phyloP scores from a whole-genome alignment of 1,284 basidiomycete species.

The Pyrrhoderma lamaoense region DNA sequence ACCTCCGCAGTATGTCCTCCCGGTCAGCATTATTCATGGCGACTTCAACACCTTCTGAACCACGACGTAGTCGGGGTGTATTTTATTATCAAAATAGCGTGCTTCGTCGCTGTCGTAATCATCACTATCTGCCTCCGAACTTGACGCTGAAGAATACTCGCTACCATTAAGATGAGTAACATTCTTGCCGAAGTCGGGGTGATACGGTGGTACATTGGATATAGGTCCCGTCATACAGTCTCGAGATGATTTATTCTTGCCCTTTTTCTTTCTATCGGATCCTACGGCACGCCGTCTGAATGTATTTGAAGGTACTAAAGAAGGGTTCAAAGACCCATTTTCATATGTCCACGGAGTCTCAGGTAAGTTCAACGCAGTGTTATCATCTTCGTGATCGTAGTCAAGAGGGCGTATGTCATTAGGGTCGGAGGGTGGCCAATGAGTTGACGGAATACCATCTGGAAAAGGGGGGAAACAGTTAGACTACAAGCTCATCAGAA shows the following conservation, averaged over 20 bases:
- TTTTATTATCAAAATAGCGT: conserved; percentile 23
- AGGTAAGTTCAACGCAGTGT: conserved; percentile 41
- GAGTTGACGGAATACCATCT: conserved; percentile 5
- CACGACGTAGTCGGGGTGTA: conserved; percentile 43
- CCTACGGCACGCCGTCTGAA: conserved; percentile 20
- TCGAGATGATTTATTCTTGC: conserved; percentile 5
- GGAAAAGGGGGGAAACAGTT: background rate
- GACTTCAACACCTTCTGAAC: conserved; percentile 77
- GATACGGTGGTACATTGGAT: conserved; percentile 61
- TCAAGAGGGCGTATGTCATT: conserved; percentile 1
- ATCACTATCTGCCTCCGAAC: conserved; percentile 10
- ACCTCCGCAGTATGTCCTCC: conserved; percentile 51
- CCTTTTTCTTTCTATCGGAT: conserved; percentile 1
- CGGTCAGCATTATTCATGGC: conserved; percentile 39
- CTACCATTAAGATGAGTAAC: conserved; percentile 26
- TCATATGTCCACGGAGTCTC: conserved; percentile 81
- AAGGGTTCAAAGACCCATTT: conserved; percentile 66
- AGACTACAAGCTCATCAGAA: background rate
- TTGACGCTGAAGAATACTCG: conserved; percentile 24
- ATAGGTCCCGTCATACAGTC: conserved; percentile 9
- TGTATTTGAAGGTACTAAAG: conserved; percentile 56
- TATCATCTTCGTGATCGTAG: conserved; percentile 23
- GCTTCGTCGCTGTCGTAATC: conserved; percentile 22
- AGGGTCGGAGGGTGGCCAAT: conserved; percentile 18
- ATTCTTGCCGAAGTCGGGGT: conserved; percentile 50